These are phyloP conservation scores for Bacterosira constricta DNA, from an alignment of 108 stramenopile species.

Conservation along the genomic window DNA sequence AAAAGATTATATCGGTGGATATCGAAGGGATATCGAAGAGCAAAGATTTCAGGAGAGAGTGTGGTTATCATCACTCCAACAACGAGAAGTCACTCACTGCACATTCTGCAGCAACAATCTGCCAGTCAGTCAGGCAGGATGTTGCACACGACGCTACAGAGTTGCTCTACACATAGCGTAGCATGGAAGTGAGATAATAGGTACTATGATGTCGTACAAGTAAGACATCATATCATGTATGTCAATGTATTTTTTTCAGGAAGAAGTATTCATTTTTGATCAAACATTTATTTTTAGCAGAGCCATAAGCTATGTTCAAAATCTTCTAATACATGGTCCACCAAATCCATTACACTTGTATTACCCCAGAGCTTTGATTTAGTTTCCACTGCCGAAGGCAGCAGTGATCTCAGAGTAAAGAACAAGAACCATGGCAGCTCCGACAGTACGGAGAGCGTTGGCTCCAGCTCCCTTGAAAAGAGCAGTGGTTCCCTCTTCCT, in stretches of 20 bases:
- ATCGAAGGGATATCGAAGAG: too few species aligned
- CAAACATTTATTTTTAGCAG: constrained; percentile 14
- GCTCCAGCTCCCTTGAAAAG: constrained; percentile 99
- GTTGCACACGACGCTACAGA: too few species aligned
- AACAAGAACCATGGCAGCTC: constrained; percentile 96
- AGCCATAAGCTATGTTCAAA: background rate
- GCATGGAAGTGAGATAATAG: too few species aligned
- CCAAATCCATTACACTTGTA: background rate
- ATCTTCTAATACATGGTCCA: constrained; percentile 3
- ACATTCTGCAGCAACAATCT: too few species aligned
- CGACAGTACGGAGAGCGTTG: constrained; percentile 98
- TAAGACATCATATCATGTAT: too few species aligned
- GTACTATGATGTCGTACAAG: too few species aligned
- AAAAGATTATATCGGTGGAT: too few species aligned
- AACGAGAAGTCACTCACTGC: too few species aligned
- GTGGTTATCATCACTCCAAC: too few species aligned
- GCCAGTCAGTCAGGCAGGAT: too few species aligned
- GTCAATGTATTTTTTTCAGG: background rate
- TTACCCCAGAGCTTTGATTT: constrained; percentile 3
- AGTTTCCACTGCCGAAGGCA: constrained; percentile 52
- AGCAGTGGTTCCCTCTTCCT: constrained; percentile 91
- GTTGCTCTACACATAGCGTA: too few species aligned
- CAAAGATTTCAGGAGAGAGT: too few species aligned
- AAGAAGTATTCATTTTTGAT: background rate
- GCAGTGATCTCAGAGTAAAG: constrained; percentile 98